Conservation (phyloP, 495 filamentous ascomycete species). For the Saxophila tyrrhenica region DNA sequence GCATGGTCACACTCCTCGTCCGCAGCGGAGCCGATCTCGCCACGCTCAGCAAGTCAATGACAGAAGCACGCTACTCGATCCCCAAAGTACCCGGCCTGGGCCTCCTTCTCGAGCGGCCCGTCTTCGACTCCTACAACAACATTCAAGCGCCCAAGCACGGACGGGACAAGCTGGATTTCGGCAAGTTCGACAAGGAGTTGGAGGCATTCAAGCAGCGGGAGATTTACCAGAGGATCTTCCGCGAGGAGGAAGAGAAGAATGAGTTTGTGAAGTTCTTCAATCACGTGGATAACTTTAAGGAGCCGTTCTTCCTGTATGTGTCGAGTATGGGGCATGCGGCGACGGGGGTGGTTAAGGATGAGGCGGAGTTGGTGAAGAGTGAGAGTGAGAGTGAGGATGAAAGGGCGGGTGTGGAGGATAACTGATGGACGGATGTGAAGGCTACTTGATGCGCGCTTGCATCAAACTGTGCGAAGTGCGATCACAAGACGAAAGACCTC, state of each 20-base stretch:
- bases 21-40: slow-evolving; percentile 63
- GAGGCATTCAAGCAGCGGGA: slow-evolving; percentile 81
- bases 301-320: slow-evolving; percentile 64
- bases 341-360: neutral
- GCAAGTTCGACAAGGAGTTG: slow-evolving; percentile 63
- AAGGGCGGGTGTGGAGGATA: neutral
- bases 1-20: slow-evolving; percentile 73
- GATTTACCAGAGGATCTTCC: slow-evolving; percentile 86
- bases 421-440: too few relatives aligned
- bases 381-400: neutral
- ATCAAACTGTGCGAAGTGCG: too few relatives aligned
- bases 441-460: too few relatives aligned
- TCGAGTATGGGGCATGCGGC: neutral
- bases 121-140: slow-evolving; percentile 77
- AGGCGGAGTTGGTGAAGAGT: neutral
- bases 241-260: slow-evolving; percentile 63
- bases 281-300: slow-evolving; percentile 67
- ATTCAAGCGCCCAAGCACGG: slow-evolving; percentile 41
- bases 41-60: slow-evolving; percentile 52
- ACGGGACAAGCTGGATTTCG: slow-evolving; percentile 58
- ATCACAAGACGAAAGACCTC: too few relatives aligned
- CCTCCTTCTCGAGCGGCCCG: slow-evolving; percentile 75
- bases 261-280: slow-evolving; percentile 58
- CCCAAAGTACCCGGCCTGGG: slow-evolving; percentile 89
- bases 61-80: slow-evolving; percentile 61